Percentiles rank a stretch among this genome's conserved stretches.
Conservation (phyloP, 1,284 basidiomycete species). For the Tremellales sp. region DNA sequence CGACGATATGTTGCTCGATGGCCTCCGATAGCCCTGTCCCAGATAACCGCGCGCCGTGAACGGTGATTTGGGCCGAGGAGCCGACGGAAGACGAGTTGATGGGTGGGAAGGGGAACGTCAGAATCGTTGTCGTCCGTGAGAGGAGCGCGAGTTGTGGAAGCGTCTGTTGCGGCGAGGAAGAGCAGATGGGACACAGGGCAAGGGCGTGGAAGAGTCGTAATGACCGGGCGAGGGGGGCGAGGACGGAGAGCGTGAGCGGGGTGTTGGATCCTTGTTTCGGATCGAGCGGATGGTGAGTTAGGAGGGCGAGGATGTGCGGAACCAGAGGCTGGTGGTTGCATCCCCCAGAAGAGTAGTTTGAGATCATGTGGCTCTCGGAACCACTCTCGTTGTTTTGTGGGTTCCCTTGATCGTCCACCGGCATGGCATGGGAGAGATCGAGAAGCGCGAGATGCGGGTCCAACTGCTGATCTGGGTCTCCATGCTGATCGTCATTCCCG, state of each 20-base stretch:
- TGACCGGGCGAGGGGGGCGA: slow-evolving; percentile 40
- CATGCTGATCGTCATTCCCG: slow-evolving; percentile 14
- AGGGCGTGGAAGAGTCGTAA: slow-evolving; percentile 43
- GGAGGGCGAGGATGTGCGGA: slow-evolving; percentile 39
- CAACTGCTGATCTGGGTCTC: slow-evolving; percentile 11
- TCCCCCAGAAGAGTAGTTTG: slow-evolving; percentile 15
- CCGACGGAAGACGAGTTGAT: slow-evolving; percentile 34
- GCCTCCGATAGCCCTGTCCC: slow-evolving; percentile 46
- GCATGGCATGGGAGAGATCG: slow-evolving; percentile 38
- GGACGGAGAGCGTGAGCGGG: slow-evolving; percentile 38
- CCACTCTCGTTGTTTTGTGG: slow-evolving; percentile 14
- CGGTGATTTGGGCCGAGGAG: slow-evolving; percentile 38
- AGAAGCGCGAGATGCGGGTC: slow-evolving; percentile 45
- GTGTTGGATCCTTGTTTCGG: slow-evolving; percentile 45
- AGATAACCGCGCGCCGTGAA: slow-evolving; percentile 43
- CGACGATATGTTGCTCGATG: slow-evolving; percentile 48
- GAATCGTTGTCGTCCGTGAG: slow-evolving; percentile 44
- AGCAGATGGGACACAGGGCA: slow-evolving; percentile 35
- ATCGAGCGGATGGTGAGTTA: slow-evolving; percentile 40
- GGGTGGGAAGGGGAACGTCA: slow-evolving; percentile 44
- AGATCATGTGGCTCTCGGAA: slow-evolving; percentile 17
- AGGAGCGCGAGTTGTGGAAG: slow-evolving; percentile 48
- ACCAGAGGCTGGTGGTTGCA: slow-evolving; percentile 39
- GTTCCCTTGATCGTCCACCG: slow-evolving; percentile 22
- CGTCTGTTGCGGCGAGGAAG: slow-evolving; percentile 42